These are phyloP conservation scores for Kazachstania martiniae DNA, from an alignment of 805 yeast genomes.

Conservation along the genomic window DNA sequence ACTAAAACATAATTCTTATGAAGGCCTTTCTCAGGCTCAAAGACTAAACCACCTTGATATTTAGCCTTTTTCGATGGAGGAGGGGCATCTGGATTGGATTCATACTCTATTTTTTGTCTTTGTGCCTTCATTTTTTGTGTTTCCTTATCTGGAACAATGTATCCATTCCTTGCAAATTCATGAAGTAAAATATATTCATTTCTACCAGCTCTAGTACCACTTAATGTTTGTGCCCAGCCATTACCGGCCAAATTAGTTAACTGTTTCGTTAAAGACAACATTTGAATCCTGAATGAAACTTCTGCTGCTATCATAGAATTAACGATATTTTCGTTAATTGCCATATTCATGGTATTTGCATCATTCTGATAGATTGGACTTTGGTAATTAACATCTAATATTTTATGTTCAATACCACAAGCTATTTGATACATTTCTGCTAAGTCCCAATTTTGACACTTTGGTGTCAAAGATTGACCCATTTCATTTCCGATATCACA, in stretches of 20 bases:
- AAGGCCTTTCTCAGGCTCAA: slow-evolving; percentile 92
- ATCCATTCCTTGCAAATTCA: slow-evolving; percentile 73
- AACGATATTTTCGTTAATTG: slow-evolving; percentile 54
- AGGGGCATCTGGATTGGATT: slow-evolving; percentile 30
- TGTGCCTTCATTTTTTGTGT: slow-evolving; percentile 30
- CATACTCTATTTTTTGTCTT: slow-evolving; percentile 21
- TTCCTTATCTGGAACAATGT: slow-evolving; percentile 81
- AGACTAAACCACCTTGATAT: slow-evolving; percentile 87
- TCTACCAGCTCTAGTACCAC: slow-evolving; percentile 93
- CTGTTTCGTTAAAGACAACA: slow-evolving; percentile 80
- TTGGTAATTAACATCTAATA: slow-evolving; percentile 65
- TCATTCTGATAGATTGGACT: slow-evolving; percentile 57
- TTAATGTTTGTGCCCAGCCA: slow-evolving; percentile 90
- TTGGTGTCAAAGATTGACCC: slow-evolving; percentile 84
- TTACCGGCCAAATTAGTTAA: slow-evolving; percentile 91
- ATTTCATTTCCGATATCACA: slow-evolving; percentile 91
- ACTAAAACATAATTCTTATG: slow-evolving; percentile 83
- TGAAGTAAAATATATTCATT: slow-evolving; percentile 88
- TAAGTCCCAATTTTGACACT: slow-evolving; percentile 91
- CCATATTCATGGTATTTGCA: slow-evolving; percentile 54
- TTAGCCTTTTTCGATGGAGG: slow-evolving; percentile 54
- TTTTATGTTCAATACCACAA: slow-evolving; percentile 48
- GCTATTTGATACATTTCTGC: slow-evolving; percentile 82
- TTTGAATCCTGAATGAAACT: slow-evolving; percentile 72
- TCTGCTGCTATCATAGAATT: slow-evolving; percentile 66